Evolutionary conservation across 805 yeast genomes (phyloP), one percentile per base, ranked within the genome.

Genomic region (Sugiyamaella chiloensis): DNA sequence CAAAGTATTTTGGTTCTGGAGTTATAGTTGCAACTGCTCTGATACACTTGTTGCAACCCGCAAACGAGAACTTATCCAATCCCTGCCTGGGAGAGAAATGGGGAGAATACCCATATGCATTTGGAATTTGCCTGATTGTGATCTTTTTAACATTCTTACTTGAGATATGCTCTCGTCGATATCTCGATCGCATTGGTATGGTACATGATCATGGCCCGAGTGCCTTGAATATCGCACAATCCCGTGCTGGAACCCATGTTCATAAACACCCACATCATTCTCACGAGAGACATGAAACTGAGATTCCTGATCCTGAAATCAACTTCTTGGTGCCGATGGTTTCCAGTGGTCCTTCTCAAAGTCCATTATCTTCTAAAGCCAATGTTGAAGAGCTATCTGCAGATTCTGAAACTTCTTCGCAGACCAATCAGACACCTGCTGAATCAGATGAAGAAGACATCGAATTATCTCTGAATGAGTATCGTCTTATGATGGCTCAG

Each of bases 1-100:
- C 66, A 21, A 60, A 63, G 26, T 79, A 72, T 66, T 82, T 83
- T 58, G 91, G 91, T 52, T 75, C 88, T 3, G 91, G 91, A 39
- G 90, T 85, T 35, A 85, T 85, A 56, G 68, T 85, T 3, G 85
- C 90, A 5, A 85, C 91, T 3, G 85, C 89, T 0, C 81, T 82
- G 56, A 76, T 85, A 50, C 91, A 84, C 64, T 64, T 83, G 46
- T 67, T 83, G 52, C 67, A 65, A 42, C 70, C 70, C 0, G 68
- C 70, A 2, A 66, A 67, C 46, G 50, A 58, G 35, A 52, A 55
- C 2, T 50, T 58, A 5, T 31, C 54, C 2, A 43, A 45, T 26
- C 50, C 45, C 17, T 57, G 59, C 29, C 52, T 58, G 16, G 48
- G 52, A 3, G 41, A 43, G 9, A 37, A 37, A 17, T 75, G 78